Conservation (phyloP, 768 basidiomycete species). For the Chalciporus chontae region DNA sequence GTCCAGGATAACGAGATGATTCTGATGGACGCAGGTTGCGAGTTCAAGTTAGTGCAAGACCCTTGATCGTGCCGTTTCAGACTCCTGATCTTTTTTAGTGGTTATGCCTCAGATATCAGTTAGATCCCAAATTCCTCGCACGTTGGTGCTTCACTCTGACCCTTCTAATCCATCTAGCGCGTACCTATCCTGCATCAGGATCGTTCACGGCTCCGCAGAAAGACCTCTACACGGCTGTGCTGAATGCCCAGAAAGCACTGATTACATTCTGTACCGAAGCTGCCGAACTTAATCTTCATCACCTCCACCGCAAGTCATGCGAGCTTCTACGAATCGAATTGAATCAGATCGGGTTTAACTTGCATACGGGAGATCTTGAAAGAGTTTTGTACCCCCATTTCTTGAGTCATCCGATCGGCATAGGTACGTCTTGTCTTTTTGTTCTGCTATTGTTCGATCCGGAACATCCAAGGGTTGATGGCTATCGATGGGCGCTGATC, state of each 20-base stretch:
- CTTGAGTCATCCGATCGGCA: constrained; percentile 87
- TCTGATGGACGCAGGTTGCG: constrained; percentile 89
- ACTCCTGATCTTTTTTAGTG: constrained; percentile 40
- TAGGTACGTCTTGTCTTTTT: constrained; percentile 47
- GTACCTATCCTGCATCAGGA: constrained; percentile 86
- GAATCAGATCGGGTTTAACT: constrained; percentile 52
- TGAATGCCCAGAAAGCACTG: constrained; percentile 68
- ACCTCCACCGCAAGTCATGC: constrained; percentile 75
- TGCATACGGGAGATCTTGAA: constrained; percentile 55
- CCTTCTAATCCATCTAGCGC: constrained; percentile 43
- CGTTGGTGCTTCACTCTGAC: constrained; percentile 4
- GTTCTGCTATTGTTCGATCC: neutral
- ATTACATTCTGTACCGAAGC: constrained; percentile 57
- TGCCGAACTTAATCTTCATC: constrained; percentile 57
- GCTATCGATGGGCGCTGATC: constrained; percentile 9
- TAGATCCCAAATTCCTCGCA: constrained; percentile 19
- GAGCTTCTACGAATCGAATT: constrained; percentile 67
- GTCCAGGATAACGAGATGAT: constrained; percentile 70
- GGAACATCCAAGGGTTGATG: constrained; percentile 5
- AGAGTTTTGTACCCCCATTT: constrained; percentile 86
- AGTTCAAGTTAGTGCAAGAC: constrained; percentile 64
- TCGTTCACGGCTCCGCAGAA: constrained; percentile 74
- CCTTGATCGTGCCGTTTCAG: neutral
- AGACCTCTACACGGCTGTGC: constrained; percentile 80
- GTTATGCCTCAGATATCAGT: constrained; percentile 96